phyloP scores from a whole-genome alignment of 495 filamentous ascomycete genomes.

The Glonium stellatum region DNA sequence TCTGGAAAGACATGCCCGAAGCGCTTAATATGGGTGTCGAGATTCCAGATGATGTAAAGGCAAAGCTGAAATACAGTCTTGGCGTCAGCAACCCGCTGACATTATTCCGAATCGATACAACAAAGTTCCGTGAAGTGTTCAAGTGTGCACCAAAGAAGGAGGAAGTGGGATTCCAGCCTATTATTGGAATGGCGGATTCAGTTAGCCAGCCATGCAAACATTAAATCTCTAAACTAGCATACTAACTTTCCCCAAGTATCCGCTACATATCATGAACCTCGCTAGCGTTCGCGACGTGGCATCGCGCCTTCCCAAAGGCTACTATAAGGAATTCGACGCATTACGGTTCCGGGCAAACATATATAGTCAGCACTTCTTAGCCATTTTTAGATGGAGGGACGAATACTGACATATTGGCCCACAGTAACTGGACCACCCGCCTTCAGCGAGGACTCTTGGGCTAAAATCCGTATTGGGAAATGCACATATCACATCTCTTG shows the following conservation, averaged over 20 bases:
- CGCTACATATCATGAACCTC: slow-evolving; percentile 73
- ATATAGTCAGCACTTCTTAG: slow-evolving; percentile 43
- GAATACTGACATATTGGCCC: background rate
- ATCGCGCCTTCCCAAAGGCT: slow-evolving; percentile 18
- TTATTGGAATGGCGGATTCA: slow-evolving; percentile 76
- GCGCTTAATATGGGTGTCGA: slow-evolving; percentile 44
- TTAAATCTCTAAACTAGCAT: background rate
- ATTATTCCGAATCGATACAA: slow-evolving; percentile 64
- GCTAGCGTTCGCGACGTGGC: slow-evolving; percentile 61
- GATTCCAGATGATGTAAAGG: slow-evolving; percentile 44
- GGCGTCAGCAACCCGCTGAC: slow-evolving; percentile 58
- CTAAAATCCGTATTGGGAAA: slow-evolving; percentile 53
- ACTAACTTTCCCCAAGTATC: slow-evolving; percentile 51
- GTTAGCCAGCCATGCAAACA: slow-evolving; percentile 37
- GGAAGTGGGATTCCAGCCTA: slow-evolving; percentile 65
- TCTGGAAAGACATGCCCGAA: slow-evolving; percentile 67
- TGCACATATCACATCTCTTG: slow-evolving; percentile 55
- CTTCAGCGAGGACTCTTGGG: slow-evolving; percentile 76
- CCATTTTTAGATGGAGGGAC: background rate
- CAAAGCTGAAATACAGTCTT: slow-evolving; percentile 49
- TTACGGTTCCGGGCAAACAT: slow-evolving; percentile 80
- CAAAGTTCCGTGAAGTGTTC: slow-evolving; percentile 58
- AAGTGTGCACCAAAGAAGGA: slow-evolving; percentile 67
- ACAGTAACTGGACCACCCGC: slow-evolving; percentile 52
- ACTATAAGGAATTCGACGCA: slow-evolving; percentile 47